Base-by-base conservation (phyloP, 352 stramenopile genomes). In the Pythium grandisporangium region DNA sequence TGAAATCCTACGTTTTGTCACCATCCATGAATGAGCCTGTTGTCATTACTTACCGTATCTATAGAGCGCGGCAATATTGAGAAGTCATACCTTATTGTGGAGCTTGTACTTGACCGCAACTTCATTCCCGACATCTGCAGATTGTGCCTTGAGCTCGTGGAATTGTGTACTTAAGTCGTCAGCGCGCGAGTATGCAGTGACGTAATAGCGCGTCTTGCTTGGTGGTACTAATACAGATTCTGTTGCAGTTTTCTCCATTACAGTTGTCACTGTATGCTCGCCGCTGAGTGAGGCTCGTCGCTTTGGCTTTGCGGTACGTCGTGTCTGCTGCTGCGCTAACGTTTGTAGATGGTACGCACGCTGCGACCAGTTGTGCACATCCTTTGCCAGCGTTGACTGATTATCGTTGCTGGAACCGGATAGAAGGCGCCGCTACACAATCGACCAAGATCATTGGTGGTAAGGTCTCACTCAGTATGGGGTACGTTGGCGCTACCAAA, bases 1-100 rank as follows among this genome's bases (percentile, higher is more conserved):
- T 33, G 6, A 62, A 53, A 34, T 62, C 53, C 53, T 62, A 37
- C n/a, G n/a, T n/a, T n/a, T n/a, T n/a, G n/a, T n/a, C n/a, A n/a
- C n/a, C n/a, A n/a, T n/a, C n/a, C n/a, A n/a, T n/a, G n/a, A n/a
- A n/a, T n/a, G n/a, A n/a, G n/a, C n/a, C n/a, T n/a, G n/a, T n/a
- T n/a, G n/a, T n/a, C n/a, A n/a, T n/a, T n/a, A n/a, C n/a, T n/a
- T n/a, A n/a, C n/a, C n/a, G n/a, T n/a, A n/a, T n/a, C n/a, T n/a
- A n/a, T n/a, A n/a, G n/a, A n/a, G n/a, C n/a, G n/a, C n/a, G n/a
- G n/a, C n/a, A n/a, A n/a, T n/a, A n/a, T n/a, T n/a, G n/a, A n/a
- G n/a, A n/a, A n/a, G 16, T 38, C 53, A 20, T 20, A 62, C 53
- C 53, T 62, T 56, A 5, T 42, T 40, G 13, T 56, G 42, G 7